phyloP scores from a whole-genome alignment of 352 stramenopile genomes.

The Phytophthora aleatoria region DNA sequence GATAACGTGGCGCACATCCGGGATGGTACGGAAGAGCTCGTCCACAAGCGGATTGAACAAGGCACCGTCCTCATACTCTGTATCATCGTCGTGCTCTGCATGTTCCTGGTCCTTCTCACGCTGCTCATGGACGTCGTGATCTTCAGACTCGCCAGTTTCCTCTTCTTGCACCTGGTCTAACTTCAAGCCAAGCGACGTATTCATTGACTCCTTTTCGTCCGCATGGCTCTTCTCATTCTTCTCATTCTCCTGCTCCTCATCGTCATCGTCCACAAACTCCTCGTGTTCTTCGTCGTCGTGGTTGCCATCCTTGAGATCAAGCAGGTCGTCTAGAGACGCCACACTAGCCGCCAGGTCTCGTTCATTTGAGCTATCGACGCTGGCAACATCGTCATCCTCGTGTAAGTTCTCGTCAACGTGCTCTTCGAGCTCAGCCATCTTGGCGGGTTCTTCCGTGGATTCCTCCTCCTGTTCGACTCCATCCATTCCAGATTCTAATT shows the following conservation, averaged over 20 bases:
- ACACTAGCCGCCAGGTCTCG: conserved; percentile 37
- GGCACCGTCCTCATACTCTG: conserved; percentile 33
- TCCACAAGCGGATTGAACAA: conserved; percentile 59
- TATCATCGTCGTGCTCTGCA: conserved; percentile 6
- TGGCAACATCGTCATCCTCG: conserved; percentile 26
- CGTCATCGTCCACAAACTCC: conserved; percentile 34
- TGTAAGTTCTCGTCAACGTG: conserved; percentile 4
- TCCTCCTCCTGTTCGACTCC: conserved; percentile 6
- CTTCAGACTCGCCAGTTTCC: conserved; percentile 21
- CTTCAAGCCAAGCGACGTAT: conserved; percentile 25
- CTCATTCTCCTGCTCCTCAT: conserved; percentile 16
- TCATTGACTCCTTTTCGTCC: conserved; percentile 22
- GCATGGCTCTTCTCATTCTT: conserved; percentile 7
- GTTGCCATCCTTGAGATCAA: conserved; percentile 30
- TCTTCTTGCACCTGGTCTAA: conserved; percentile 36
- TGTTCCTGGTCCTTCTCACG: conserved; percentile 12
- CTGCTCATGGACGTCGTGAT: conserved; percentile 6
- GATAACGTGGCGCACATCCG: conserved; percentile 59
- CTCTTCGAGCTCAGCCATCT: conserved; percentile 12
- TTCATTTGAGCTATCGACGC: conserved; percentile 29
- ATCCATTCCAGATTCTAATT: background rate
- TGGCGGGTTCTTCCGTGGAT: conserved; percentile 1
- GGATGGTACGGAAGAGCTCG: conserved; percentile 47
- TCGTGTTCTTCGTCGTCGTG: conserved; percentile 31
- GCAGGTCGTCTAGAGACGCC: conserved; percentile 35